Base-by-base conservation (phyloP, 306 rosid genomes). In the Oxytropis ochrocephala region DNA sequence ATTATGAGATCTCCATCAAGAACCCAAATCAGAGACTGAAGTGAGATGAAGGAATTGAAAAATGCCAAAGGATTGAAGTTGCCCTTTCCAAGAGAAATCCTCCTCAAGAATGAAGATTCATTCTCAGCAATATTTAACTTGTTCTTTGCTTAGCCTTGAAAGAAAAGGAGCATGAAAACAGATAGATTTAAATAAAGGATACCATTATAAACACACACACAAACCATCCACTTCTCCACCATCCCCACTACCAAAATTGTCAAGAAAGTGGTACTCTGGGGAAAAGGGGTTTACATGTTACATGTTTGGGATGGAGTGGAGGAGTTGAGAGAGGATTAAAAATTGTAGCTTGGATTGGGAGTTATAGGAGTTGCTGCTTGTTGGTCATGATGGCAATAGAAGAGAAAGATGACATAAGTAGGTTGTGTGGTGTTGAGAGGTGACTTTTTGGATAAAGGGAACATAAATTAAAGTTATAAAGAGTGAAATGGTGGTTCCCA, bases 31-130 rank as follows among this genome's bases (percentile, higher is more conserved):
- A 44, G 75, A 61, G 3, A 1, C 56, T 27, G 72, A 53, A 24
- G 3, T 52, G 17, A 27, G 39, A 55, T 67, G 71, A 75, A 62
- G 84, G 82, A 71, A 76, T 54, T 56, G 72, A 70, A 76, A 88
- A 87, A 85, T 91, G 99, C 99, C 97, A 88, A 90, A 91, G 99
- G 89, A 83, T 85, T 43, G 91, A 84, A 85, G 95, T 91, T 95
- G 99, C 96, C 99, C 99, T 87, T 68, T 62, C 70, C 72, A 74
- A 80, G 76, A 85, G 87, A 82, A 82, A 73, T 74, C 67, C 35
- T 77, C 84, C 19, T 64, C 58, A 52, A 72, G 58, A 70, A 80
- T 79, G 41, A 63, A 56, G 75, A 55, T 83, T 78, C 85, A 68
- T 67, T 72, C 47, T 44, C 60, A 72, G 41, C 74, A 44, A 55